These are phyloP conservation scores for Leishmania arabica DNA, from an alignment of 208 protist genomes.

Conservation along the genomic window DNA sequence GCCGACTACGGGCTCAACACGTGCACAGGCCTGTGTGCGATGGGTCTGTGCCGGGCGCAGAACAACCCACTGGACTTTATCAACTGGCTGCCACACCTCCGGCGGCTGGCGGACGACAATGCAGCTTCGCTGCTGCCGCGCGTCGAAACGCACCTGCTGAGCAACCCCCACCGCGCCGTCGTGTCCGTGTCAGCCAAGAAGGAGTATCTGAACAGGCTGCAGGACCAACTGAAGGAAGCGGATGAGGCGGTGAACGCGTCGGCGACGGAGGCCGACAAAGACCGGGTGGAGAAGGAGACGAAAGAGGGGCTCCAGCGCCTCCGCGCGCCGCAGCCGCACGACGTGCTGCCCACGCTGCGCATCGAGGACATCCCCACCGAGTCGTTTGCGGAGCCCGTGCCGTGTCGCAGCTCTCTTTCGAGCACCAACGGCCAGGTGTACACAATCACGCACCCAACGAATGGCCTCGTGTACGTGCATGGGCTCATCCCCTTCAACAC, in stretches of 20 bases:
- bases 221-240: conserved; percentile 51
- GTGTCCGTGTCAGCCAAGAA: conserved; percentile 74
- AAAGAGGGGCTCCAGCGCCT: conserved; percentile 70
- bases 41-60: conserved; percentile 68
- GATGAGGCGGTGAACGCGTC: conserved; percentile 63
- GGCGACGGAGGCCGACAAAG: conserved; percentile 59
- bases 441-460: conserved; percentile 78
- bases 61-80: conserved; percentile 85
- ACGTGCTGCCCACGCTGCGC: conserved; percentile 82
- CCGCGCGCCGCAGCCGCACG: conserved; percentile 59
- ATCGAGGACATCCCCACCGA: conserved; percentile 75
- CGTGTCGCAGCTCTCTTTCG: conserved; percentile 27
- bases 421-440: conserved; percentile 29
- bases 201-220: conserved; percentile 65
- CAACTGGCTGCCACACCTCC: conserved; percentile 86
- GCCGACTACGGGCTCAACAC: conserved; percentile 87
- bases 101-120: conserved; percentile 54
- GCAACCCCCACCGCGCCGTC: conserved; percentile 73
- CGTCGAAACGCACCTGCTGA: conserved; percentile 64
- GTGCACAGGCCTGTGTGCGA: conserved; percentile 72
- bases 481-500: conserved; percentile 71
- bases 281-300: conserved; percentile 58
- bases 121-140: conserved; percentile 62
- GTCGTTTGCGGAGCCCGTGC: conserved; percentile 80
- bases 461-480: conserved; percentile 92